Conservation (phyloP, 1,139 yeast genomes). For the Spathaspora sp. region DNA sequence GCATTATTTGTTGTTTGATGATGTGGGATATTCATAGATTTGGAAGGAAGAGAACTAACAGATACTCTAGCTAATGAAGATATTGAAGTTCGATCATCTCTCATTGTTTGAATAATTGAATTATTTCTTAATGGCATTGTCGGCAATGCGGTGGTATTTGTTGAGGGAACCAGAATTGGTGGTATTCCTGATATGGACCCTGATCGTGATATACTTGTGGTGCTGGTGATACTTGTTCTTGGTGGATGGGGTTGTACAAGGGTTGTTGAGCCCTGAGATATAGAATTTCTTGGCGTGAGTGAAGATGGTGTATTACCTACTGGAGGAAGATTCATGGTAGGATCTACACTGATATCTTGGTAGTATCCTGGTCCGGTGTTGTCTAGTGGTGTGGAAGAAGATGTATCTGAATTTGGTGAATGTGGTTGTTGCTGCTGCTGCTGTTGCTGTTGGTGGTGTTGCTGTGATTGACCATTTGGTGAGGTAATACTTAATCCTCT, state of each 20-base stretch:
- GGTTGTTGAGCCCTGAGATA: constrained; percentile 17
- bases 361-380: constrained; percentile 45
- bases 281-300: constrained; percentile 40
- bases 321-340: constrained; percentile 50
- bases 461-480: constrained; percentile 16
- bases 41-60: constrained; percentile 46
- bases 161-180: constrained; percentile 5
- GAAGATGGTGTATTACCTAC: constrained; percentile 33
- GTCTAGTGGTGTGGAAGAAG: constrained; percentile 13
- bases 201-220: neutral
- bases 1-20: constrained; percentile 42
- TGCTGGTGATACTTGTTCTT: neutral
- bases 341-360: constrained; percentile 47
- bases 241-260: constrained; percentile 3
- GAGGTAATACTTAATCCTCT: constrained; percentile 17
- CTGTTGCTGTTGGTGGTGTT: constrained; percentile 8
- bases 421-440: constrained; percentile 4
- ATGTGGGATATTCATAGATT: constrained; percentile 51
- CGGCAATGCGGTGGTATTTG: constrained; percentile 10
- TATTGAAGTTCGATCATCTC: constrained; percentile 40
- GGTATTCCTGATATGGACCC: neutral
- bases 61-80: constrained; percentile 38
- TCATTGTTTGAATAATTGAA: constrained; percentile 44
- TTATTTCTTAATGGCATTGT: constrained; percentile 30
- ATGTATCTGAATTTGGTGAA: neutral